A percentile compares a stretch with the other conserved stretches of the same genome.
These are phyloP conservation scores for Elsinoe ampelina DNA, from an alignment of 2,329 filamentous ascomycete species.

Conservation along the genomic window DNA sequence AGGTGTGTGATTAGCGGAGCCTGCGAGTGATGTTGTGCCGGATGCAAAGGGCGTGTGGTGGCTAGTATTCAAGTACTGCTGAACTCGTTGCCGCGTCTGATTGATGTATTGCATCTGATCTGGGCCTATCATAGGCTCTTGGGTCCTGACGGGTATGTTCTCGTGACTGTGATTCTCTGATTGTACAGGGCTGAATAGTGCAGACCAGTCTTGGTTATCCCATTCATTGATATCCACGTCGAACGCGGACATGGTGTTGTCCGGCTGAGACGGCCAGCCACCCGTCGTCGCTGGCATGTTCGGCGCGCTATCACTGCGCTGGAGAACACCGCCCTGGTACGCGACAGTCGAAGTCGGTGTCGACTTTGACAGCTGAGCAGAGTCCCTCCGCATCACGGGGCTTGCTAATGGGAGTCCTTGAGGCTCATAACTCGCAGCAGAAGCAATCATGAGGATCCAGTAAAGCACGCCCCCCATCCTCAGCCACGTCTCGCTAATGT, in stretches of 20 bases:
- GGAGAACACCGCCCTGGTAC: background rate
- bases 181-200: too few relatives aligned
- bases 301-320: background rate
- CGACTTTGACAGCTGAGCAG: background rate
- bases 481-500: slow-evolving; percentile 26
- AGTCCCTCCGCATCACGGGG: background rate
- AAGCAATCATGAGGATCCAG: slow-evolving; percentile 25
- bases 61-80: background rate
- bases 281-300: background rate
- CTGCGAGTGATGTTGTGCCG: background rate
- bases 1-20: background rate
- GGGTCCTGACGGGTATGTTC: background rate
- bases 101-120: background rate
- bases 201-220: background rate
- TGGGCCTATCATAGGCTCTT: background rate
- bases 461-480: slow-evolving; percentile 27
- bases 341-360: background rate
- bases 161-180: too few relatives aligned
- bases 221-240: slow-evolving; percentile 6
- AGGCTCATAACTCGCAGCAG: slow-evolving; percentile 22
- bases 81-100: background rate
- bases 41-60: background rate
- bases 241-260: background rate
- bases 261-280: background rate
- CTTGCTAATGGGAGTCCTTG: background rate